Conservation (phyloP, 345 rosid genomes). For the Eucalyptus brandiana region DNA sequence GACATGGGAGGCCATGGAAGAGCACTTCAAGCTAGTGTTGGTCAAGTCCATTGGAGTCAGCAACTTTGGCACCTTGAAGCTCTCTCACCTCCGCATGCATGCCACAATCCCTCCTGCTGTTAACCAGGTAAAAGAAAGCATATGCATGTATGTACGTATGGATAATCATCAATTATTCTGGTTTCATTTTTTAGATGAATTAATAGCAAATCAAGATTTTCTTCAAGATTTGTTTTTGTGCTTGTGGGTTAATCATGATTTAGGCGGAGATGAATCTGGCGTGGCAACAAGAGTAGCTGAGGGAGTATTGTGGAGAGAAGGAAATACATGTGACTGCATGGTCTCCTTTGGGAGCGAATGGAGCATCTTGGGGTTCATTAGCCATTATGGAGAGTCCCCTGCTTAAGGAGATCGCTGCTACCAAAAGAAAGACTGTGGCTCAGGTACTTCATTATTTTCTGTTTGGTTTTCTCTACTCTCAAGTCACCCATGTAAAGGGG, state of each 20-base stretch:
- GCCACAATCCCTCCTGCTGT: constrained; percentile 4
- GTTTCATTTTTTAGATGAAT: neutral
- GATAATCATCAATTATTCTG: neutral
- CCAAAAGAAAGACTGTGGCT: neutral
- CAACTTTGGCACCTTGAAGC: too few species aligned
- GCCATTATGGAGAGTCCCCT: neutral
- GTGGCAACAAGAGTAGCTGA: too few species aligned
- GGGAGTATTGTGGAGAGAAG: too few species aligned
- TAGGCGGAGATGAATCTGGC: neutral
- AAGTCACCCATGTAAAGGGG: neutral
- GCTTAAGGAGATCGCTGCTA: neutral
- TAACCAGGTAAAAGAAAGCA: neutral
- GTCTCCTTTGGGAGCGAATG: constrained; percentile 2
- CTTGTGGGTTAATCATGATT: neutral
- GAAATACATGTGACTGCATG: neutral
- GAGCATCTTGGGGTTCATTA: neutral
- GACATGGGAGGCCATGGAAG: constrained; percentile 19
- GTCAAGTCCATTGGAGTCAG: too few species aligned
- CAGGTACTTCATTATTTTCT: neutral
- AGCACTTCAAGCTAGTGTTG: neutral
- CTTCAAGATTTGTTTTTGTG: neutral
- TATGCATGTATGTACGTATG: too few species aligned
- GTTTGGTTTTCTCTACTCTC: too few species aligned
- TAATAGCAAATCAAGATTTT: neutral
- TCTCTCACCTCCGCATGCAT: neutral